A percentile compares a stretch with the other conserved stretches of the same genome.
These are phyloP conservation scores for Xylaria longipes DNA, from an alignment of 495 filamentous ascomycete genomes.

Conservation along the genomic window DNA sequence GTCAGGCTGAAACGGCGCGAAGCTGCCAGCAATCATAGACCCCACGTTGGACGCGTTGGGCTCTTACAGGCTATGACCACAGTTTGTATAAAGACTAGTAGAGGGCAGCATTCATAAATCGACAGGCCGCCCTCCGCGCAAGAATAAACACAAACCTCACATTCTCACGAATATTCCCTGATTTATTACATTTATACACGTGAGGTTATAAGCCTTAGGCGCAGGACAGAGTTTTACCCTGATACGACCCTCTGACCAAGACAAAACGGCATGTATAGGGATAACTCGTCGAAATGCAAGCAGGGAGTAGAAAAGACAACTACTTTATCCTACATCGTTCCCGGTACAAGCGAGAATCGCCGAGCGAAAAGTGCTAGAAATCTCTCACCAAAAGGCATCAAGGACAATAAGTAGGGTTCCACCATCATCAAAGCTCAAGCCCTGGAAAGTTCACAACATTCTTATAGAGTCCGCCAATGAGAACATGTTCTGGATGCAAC, in stretches of 20 bases:
- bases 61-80: not conserved
- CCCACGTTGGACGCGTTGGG: not conserved
- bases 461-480: not conserved
- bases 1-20: not conserved
- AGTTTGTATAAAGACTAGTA: not conserved
- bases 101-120: conserved; percentile 3
- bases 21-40: not conserved
- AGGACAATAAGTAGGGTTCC: not conserved
- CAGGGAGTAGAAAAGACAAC: not conserved
- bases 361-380: not conserved
- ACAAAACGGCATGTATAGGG: not conserved
- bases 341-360: not conserved
- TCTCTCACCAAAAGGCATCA: not conserved
- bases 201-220: not conserved
- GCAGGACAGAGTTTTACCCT: not conserved
- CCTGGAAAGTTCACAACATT: not conserved
- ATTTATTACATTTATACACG: not conserved
- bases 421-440: not conserved
- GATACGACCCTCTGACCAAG: not conserved
- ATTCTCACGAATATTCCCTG: not conserved
- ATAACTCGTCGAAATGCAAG: not conserved
- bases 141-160: not conserved
- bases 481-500: not conserved
- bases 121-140: not conserved
- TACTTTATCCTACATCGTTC: not conserved